A percentile compares a stretch with the other conserved stretches of the same genome.
Evolutionary conservation across 805 yeast species (phyloP).

Genomic region (Yamadazyma tumulicola): DNA sequence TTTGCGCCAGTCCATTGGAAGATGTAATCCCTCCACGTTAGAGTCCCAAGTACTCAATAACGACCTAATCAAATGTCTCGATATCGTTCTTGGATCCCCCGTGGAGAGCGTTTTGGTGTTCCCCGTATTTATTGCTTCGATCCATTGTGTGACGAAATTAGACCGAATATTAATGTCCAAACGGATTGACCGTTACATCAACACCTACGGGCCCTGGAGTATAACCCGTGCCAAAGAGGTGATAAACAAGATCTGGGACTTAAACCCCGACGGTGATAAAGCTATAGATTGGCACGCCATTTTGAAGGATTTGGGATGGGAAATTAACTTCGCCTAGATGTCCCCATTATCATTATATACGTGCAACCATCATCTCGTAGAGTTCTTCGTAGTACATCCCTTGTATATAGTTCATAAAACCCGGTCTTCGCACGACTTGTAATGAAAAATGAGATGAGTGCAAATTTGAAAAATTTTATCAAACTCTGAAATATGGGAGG

Average conservation of each 20-base stretch:
- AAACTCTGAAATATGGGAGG: slow-evolving; percentile 54
- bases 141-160: slow-evolving; percentile 53
- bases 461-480: slow-evolving; percentile 8
- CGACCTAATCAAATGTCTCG: slow-evolving; percentile 54
- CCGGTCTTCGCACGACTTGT: slow-evolving; percentile 1
- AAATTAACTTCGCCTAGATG: slow-evolving; percentile 70
- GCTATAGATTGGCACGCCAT: slow-evolving; percentile 73
- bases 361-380: too few species aligned
- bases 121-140: slow-evolving; percentile 76
- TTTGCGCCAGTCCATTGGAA: slow-evolving; percentile 60
- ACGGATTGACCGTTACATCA: slow-evolving; percentile 53
- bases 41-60: slow-evolving; percentile 59
- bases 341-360: too few species aligned
- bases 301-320: slow-evolving; percentile 69
- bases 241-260: slow-evolving; percentile 47
- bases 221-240: slow-evolving; percentile 42
- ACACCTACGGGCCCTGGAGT: slow-evolving; percentile 68
- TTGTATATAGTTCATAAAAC: not conserved
- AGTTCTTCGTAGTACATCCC: not conserved
- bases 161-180: slow-evolving; percentile 50
- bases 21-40: slow-evolving; percentile 56
- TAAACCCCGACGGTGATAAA: slow-evolving; percentile 49
- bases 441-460: slow-evolving; percentile 4
- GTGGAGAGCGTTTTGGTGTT: slow-evolving; percentile 72
- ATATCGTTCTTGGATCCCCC: slow-evolving; percentile 58